Percentiles rank a stretch among this genome's conserved stretches.
Evolutionary conservation across 2,329 filamentous ascomycete genomes (phyloP).

Genomic region (Pseudocercospora musae): DNA sequence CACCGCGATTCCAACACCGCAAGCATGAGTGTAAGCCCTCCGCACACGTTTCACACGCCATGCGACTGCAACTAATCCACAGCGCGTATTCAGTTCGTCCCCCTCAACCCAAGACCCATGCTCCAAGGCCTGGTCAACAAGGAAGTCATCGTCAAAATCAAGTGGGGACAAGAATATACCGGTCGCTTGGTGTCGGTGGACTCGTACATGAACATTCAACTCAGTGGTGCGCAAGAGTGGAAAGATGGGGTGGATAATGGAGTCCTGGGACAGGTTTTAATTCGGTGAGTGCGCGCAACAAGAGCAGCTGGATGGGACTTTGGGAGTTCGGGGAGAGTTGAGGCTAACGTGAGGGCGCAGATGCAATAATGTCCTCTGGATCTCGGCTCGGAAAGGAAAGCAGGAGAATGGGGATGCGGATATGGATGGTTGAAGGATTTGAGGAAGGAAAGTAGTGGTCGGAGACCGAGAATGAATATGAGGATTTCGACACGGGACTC

Average conservation of each 20-base stretch:
- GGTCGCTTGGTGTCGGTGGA: conserved; percentile 89
- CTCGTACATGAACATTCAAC: conserved; percentile 98
- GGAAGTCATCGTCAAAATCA: conserved; percentile 84
- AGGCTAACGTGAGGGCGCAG: conserved; percentile 42
- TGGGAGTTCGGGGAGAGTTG: neutral
- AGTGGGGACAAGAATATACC: conserved; percentile 99
- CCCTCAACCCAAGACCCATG: conserved; percentile 94
- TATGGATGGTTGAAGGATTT: conserved; percentile 38
- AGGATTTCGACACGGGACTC: neutral
- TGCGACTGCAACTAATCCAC: neutral
- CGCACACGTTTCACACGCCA: neutral
- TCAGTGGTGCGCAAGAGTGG: conserved; percentile 87
- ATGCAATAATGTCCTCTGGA: conserved; percentile 98
- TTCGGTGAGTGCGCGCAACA: conserved; percentile 59
- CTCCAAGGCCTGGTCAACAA: conserved; percentile 93
- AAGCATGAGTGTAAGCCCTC: conserved; percentile 8
- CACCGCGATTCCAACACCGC: conserved; percentile 5
- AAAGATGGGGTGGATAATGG: conserved; percentile 84
- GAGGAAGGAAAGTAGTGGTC: too few species aligned
- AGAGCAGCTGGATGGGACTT: neutral
- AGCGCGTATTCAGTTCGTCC: conserved; percentile 60
- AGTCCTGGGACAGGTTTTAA: conserved; percentile 83
- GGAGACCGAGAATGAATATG: conserved; percentile 12
- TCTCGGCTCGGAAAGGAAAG: conserved; percentile 49
- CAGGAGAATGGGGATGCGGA: conserved; percentile 35